These are phyloP conservation scores for Penicillium robsamsonii DNA, from an alignment of 495 filamentous ascomycete genomes.

Conservation along the genomic window DNA sequence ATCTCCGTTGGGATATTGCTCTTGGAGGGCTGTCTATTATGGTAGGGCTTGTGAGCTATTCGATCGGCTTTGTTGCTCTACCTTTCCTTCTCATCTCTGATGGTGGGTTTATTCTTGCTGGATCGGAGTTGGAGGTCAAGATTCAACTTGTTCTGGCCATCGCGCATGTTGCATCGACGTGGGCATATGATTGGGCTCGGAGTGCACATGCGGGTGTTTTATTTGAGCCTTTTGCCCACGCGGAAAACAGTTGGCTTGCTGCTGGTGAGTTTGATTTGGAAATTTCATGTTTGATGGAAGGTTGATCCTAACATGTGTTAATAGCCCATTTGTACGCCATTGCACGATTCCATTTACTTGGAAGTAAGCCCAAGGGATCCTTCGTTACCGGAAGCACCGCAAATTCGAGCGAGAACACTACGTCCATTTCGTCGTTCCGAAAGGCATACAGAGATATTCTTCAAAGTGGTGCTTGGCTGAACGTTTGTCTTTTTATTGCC, in stretches of 20 bases:
- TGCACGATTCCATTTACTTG: slow-evolving; percentile 29
- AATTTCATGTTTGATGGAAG: too few relatives aligned
- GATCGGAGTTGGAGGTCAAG: slow-evolving; percentile 5
- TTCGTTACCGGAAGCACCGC: slow-evolving; percentile 39
- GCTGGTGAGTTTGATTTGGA: slow-evolving; percentile 18
- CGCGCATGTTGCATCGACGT: slow-evolving; percentile 19
- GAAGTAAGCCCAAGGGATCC: slow-evolving; percentile 35
- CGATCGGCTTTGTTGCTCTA: slow-evolving; percentile 23
- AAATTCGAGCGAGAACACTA: slow-evolving; percentile 28
- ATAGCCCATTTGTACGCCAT: slow-evolving; percentile 31
- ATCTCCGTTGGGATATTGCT: slow-evolving; percentile 29
- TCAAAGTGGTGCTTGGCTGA: slow-evolving; percentile 27
- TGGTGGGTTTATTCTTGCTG: slow-evolving; percentile 18
- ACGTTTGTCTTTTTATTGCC: slow-evolving; percentile 18
- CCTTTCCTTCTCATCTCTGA: slow-evolving; percentile 22
- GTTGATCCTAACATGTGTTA: not conserved
- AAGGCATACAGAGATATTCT: slow-evolving; percentile 19
- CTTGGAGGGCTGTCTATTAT: slow-evolving; percentile 28
- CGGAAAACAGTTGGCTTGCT: slow-evolving; percentile 40
- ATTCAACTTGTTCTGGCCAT: slow-evolving; percentile 23
- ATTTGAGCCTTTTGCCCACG: slow-evolving; percentile 27
- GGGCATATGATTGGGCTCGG: slow-evolving; percentile 25
- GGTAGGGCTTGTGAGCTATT: slow-evolving; percentile 16
- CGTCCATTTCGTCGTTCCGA: slow-evolving; percentile 10
- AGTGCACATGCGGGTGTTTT: slow-evolving; percentile 18